Evolutionary conservation across 306 rosid species (phyloP).

Genomic region (Lotus japonicus): DNA sequence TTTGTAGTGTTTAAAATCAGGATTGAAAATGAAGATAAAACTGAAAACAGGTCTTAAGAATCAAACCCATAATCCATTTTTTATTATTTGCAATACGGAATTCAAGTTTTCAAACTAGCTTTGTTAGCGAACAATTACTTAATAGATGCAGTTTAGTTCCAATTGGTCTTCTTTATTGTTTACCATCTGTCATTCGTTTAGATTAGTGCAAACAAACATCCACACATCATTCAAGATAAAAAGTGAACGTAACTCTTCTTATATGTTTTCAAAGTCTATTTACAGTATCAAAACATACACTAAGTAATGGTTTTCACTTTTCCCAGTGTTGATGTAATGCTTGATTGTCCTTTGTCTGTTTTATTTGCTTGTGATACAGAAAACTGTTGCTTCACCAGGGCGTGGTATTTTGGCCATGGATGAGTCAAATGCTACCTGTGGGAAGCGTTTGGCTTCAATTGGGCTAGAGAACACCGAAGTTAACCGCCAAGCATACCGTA

Average conservation of each 20-base stretch:
- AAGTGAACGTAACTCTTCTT: too few species aligned
- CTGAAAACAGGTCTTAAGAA: too few species aligned
- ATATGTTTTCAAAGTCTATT: too few species aligned
- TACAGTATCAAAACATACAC: too few species aligned
- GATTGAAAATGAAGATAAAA: too few species aligned
- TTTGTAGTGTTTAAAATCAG: too few species aligned
- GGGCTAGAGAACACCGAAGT: slow-evolving; percentile 90
- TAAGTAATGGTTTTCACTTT: too few species aligned
- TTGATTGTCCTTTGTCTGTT: neutral
- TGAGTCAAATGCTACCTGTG: slow-evolving; percentile 88
- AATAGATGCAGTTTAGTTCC: neutral
- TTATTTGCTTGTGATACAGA: slow-evolving; percentile 28
- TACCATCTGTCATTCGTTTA: too few species aligned
- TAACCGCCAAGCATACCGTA: slow-evolving; percentile 89
- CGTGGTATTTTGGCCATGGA: slow-evolving; percentile 97
- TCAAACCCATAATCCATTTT: too few species aligned
- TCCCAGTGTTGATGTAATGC: neutral
- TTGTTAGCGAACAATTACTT: neutral
- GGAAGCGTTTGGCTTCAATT: slow-evolving; percentile 91
- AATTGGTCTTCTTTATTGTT: neutral
- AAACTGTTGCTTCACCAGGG: slow-evolving; percentile 81
- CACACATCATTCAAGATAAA: too few species aligned
- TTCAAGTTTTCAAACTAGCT: neutral
- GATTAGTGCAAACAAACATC: too few species aligned
- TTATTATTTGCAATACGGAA: neutral